These are phyloP conservation scores for Darksidea phi DNA, from an alignment of 495 filamentous ascomycete genomes.

Conservation along the genomic window DNA sequence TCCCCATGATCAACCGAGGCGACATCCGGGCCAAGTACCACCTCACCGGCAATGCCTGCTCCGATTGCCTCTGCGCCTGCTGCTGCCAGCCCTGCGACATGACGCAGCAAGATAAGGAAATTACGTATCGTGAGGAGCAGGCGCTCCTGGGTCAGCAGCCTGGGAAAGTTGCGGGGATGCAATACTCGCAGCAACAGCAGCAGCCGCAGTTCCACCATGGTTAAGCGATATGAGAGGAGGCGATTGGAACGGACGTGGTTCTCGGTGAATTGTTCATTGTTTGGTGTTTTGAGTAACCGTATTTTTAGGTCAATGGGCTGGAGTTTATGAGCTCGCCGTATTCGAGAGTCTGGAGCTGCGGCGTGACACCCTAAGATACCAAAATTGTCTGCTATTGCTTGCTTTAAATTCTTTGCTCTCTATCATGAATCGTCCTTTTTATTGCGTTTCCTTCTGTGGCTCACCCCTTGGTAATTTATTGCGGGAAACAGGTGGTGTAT, in stretches of 20 bases:
- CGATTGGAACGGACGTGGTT: too few relatives aligned
- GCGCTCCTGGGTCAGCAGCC: conserved; percentile 19
- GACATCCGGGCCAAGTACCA: conserved; percentile 54
- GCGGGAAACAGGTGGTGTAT: too few relatives aligned
- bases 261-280: too few relatives aligned
- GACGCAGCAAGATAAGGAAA: conserved; percentile 57
- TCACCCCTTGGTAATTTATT: too few relatives aligned
- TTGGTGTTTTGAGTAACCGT: neutral
- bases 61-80: conserved; percentile 52
- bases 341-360: too few relatives aligned
- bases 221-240: too few relatives aligned
- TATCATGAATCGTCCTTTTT: too few relatives aligned
- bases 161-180: conserved; percentile 10
- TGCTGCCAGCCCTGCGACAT: conserved; percentile 56
- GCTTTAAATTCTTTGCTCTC: too few relatives aligned
- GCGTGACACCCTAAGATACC: too few relatives aligned
- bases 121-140: conserved; percentile 26
- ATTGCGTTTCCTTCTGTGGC: too few relatives aligned
- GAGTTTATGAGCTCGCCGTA: too few relatives aligned
- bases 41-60: conserved; percentile 54
- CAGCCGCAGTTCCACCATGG: neutral
- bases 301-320: neutral
- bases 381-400: too few relatives aligned
- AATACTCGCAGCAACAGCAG: conserved; percentile 10
- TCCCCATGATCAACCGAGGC: conserved; percentile 54